Base-by-base conservation (phyloP, 306 rosid genomes). In the Medicago lupulina region DNA sequence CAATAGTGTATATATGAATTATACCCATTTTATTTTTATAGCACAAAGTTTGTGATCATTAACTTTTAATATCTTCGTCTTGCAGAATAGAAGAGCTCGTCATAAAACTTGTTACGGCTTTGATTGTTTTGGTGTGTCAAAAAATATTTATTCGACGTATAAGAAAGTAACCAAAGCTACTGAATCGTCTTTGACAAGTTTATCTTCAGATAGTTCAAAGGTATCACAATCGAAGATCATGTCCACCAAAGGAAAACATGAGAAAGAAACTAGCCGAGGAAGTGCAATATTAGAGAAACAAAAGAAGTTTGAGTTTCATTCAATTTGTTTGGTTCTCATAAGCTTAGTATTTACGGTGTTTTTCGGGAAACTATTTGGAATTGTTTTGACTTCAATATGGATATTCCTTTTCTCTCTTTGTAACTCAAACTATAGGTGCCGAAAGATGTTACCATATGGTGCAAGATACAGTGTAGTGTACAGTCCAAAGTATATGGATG, bases 281-380 rank as follows among this genome's bases (percentile, higher is more conserved):
- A 9, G 41, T 43, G 28, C 53, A 53, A 57, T 55, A 47, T 54
- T 53, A 17, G 78, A 65, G 84, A 89, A 81, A 68, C 80, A 71
- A 63, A 78, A 77, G 51, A 81, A 53, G 17, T 25, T 44, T 3
- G 79, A 82, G 49, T 73, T 50, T 16, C 72, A 66, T 21, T 91
- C 87, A 34, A 28, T 89, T 7, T 82, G 38, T 43, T 68, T 92
- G 80, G 53, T 94, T 76, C 76, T 90, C 2, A 39, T 90, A 16
- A 85, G 88, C 81, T 83, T 92, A 4, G 58, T 36, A n/a, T 67
- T 90, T 11, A 90, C 93, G 0, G 83, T 94, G 28, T 67, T 90
- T 14, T 85, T 83, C 78, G 97, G 98, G 8, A 92, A 82, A 87
- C 28, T 85, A 6, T 46, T 67, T 62, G 95, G 85, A 0, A 83